Percentiles rank a stretch among this genome's conserved stretches.
phyloP scores from a whole-genome alignment of 495 filamentous ascomycete species.

The Neurospora hispaniola region DNA sequence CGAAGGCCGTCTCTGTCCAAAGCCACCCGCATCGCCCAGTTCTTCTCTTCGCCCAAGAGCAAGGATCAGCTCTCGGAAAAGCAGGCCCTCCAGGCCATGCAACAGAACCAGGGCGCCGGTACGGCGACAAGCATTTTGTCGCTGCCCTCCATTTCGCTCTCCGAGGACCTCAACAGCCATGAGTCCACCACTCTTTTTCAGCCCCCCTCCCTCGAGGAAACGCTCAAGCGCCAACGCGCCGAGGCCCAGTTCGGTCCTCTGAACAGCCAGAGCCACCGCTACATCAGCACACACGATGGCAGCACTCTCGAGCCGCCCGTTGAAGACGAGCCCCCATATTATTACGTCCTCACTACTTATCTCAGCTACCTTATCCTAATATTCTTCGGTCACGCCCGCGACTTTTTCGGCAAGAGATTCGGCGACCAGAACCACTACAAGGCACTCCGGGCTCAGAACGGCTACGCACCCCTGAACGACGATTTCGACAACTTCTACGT shows the following conservation, averaged over 20 bases:
- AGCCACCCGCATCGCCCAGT: conserved; percentile 46
- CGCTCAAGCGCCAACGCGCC: conserved; percentile 57
- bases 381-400: conserved; percentile 85
- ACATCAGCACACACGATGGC: conserved; percentile 70
- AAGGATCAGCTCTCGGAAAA: conserved; percentile 45
- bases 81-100: conserved; percentile 53
- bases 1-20: conserved; percentile 47
- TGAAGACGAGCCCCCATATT: conserved; percentile 94
- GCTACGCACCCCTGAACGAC: conserved; percentile 93
- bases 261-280: conserved; percentile 66
- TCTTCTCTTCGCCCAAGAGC: conserved; percentile 60
- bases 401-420: conserved; percentile 97
- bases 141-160: conserved; percentile 85
- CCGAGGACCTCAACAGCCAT: conserved; percentile 63
- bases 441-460: conserved; percentile 71
- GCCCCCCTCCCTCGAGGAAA: conserved; percentile 81
- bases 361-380: conserved; percentile 95
- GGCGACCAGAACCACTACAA: conserved; percentile 67
- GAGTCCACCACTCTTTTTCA: conserved; percentile 76
- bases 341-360: conserved; percentile 92
- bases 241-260: conserved; percentile 92
- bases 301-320: conserved; percentile 68
- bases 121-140: conserved; percentile 58
- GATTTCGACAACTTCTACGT: conserved; percentile 99
- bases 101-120: conserved; percentile 47